A percentile compares a stretch with the other conserved stretches of the same genome.
phyloP scores from a whole-genome alignment of 163 green algal species.

The Prototheca wickerhamii region DNA sequence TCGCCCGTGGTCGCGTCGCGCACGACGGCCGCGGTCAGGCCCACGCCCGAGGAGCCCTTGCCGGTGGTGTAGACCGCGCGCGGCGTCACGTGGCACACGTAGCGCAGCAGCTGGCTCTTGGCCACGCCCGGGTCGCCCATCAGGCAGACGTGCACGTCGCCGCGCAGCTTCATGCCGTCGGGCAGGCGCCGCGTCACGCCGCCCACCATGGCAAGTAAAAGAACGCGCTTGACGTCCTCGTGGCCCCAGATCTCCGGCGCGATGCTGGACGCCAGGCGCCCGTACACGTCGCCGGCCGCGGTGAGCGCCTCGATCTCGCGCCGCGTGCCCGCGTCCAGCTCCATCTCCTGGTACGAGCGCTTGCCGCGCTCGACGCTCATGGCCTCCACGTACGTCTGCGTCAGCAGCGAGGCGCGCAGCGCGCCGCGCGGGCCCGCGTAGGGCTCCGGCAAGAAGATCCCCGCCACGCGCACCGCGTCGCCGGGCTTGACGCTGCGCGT shows the following conservation, averaged over 20 bases:
- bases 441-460: conserved; percentile 89
- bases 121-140: conserved; percentile 98
- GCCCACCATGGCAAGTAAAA: conserved; percentile 92
- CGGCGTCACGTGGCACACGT: conserved; percentile 82
- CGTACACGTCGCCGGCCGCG: conserved; percentile 73
- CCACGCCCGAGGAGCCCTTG: conserved; percentile 85
- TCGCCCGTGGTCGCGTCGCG: conserved; percentile 70
- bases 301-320: conserved; percentile 47
- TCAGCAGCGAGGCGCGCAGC: conserved; percentile 48
- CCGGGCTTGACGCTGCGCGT: conserved; percentile 71
- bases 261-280: conserved; percentile 73
- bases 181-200: conserved; percentile 59
- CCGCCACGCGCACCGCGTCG: conserved; percentile 68
- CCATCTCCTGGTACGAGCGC: conserved; percentile 56
- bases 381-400: conserved; percentile 83
- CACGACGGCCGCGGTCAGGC: conserved; percentile 87
- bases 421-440: conserved; percentile 49
- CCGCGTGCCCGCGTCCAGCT: conserved; percentile 34
- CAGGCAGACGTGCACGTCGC: conserved; percentile 94
- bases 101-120: conserved; percentile 95
- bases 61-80: conserved; percentile 95
- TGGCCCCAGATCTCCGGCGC: conserved; percentile 98
- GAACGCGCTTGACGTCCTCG: conserved; percentile 95
- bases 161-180: conserved; percentile 93
- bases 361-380: conserved; percentile 72